Evolutionary conservation across 345 rosid species (phyloP).

Genomic region (Populus davidiana): DNA sequence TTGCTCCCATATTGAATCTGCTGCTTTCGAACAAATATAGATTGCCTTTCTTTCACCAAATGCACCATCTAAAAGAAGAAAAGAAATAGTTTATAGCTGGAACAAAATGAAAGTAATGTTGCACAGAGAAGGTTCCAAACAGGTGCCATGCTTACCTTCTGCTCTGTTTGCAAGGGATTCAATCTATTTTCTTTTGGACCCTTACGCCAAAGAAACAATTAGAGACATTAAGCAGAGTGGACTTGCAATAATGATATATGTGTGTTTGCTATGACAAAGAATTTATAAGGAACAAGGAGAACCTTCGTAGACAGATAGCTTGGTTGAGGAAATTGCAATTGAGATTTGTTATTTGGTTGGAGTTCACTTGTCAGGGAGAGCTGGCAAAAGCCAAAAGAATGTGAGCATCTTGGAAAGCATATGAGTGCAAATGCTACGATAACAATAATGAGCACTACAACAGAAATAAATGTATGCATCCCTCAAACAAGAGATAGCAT

Average conservation of each 20-base stretch:
- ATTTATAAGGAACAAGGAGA: constrained; percentile 11
- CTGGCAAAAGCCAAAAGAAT: constrained; percentile 30
- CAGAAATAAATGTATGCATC: not conserved
- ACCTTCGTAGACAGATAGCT: constrained; percentile 50
- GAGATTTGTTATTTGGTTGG: constrained; percentile 47
- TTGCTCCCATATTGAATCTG: constrained; percentile 34
- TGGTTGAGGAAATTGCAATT: constrained; percentile 38
- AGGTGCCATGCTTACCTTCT: constrained; percentile 46
- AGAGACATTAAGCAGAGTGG: constrained; percentile 13
- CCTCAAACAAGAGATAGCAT: not conserved
- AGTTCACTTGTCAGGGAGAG: constrained; percentile 61
- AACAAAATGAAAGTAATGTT: not conserved
- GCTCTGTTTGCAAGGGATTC: constrained; percentile 50
- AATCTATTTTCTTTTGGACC: constrained; percentile 87
- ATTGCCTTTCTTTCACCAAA: constrained; percentile 33
- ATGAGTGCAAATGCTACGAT: not conserved
- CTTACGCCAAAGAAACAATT: constrained; percentile 47
- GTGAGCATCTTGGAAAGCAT: not conserved
- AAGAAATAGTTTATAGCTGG: too few species aligned
- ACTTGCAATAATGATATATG: not conserved
- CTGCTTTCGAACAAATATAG: constrained; percentile 37
- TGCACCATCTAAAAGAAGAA: constrained; percentile 31
- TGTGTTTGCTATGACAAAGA: not conserved
- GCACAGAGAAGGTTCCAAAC: not conserved
- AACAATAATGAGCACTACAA: not conserved